Evolutionary conservation across 163 green algal species (phyloP), one percentile per base, ranked within the genome.

Genomic region (Scenedesmus sp.): DNA sequence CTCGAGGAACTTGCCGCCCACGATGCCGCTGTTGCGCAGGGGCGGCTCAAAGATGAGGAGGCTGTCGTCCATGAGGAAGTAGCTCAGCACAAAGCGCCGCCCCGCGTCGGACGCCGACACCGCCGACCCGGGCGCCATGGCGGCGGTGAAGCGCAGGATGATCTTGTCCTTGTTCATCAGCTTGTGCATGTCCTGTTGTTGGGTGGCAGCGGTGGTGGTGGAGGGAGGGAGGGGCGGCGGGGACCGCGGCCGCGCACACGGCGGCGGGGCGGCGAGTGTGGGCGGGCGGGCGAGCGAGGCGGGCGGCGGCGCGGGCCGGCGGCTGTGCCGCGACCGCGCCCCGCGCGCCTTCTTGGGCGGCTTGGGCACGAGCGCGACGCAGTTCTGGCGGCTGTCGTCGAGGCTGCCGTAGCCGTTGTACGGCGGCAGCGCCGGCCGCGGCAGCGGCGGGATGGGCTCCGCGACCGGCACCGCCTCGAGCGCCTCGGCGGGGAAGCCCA

Each of bases 1-100:
- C 89, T 98, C 94, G 62, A 98, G 84, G 84, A 97, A 98, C 85
- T 97, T 97, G 70, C 95, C 95, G 28, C 93, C 93, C 14, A 90
- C 67, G 48, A 97, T 91, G 78, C 94, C 94, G 9, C 69, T 91
- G 87, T 97, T 98, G 48, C 85, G 85, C 47, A 90, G 39, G 0
- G 94, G 92, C 13, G 89, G 91, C 91, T 99, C 95, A 76, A 95
- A 98, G 54, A 83, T 77, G 42, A 77, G 75, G 20, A 98, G 71
- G 14, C 88, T 97, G 84, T 97, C 92, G 73, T 99, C 93, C 60
- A 90, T 91, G 81, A 96, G 85, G 84, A 96, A 98, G 89, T 96
- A 98, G 18, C 84, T 92, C 31, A 99, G 48, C 63, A 98, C 90
- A 81, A 99, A 98, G 20, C 80, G 79, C 36, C 95, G 89, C 9